phyloP scores from a whole-genome alignment of 495 filamentous ascomycete species.

The Hypoxylon trugodes region DNA sequence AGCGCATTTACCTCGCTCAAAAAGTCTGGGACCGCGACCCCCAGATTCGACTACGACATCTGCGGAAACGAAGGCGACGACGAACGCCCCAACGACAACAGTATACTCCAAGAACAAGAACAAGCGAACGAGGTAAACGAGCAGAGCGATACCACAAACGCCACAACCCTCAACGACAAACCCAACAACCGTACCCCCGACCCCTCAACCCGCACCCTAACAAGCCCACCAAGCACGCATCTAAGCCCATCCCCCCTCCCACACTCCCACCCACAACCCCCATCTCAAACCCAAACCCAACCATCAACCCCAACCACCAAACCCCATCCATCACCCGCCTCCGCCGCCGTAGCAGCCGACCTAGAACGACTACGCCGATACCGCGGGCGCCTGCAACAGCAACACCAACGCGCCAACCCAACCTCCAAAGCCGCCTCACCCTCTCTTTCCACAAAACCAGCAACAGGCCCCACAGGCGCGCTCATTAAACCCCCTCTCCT shows the following conservation, averaged over 20 bases:
- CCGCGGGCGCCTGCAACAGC: conserved; percentile 17
- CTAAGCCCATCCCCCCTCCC: no score
- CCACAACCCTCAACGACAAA: no score
- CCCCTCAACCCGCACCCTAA: not conserved
- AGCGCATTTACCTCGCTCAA: not conserved
- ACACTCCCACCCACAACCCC: no score
- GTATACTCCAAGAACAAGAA: not conserved
- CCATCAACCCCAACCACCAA: not conserved
- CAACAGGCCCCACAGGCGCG: no score
- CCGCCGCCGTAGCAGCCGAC: conserved; percentile 22
- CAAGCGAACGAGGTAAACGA: not conserved
- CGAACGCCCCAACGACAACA: not conserved
- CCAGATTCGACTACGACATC: conserved; percentile 5
- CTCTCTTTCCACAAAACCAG: no score
- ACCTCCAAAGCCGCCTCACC: not conserved
- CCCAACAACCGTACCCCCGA: not conserved
- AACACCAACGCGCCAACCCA: not conserved
- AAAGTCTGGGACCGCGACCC: not conserved
- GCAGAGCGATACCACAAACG: no score
- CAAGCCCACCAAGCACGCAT: no score
- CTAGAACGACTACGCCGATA: conserved; percentile 32
- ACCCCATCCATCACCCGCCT: not conserved
- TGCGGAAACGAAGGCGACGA: not conserved
- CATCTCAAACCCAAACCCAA: not conserved
- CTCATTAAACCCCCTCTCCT: not conserved